A percentile compares a stretch with the other conserved stretches of the same genome.
phyloP scores from a whole-genome alignment of 1,139 yeast genomes.

The Wickerhamomyces sp. region DNA sequence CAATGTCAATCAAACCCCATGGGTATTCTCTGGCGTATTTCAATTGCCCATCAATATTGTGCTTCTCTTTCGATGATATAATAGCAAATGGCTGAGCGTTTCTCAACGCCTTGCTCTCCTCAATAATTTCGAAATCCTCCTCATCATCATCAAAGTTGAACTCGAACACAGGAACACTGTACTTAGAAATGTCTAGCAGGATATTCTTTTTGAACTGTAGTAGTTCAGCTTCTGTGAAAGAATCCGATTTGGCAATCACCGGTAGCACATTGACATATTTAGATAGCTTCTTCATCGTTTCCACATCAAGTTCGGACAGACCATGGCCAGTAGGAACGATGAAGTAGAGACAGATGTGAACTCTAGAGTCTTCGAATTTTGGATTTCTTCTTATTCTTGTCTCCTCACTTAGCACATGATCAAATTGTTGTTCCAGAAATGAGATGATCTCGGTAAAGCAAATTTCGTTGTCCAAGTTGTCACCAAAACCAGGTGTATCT shows the following conservation, averaged over 20 bases:
- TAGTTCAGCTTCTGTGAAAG: conserved; percentile 59
- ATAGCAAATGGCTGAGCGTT: conserved; percentile 68
- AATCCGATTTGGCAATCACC: conserved; percentile 63
- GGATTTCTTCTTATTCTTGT: conserved; percentile 77
- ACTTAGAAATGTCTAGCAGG: conserved; percentile 54
- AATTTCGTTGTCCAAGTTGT: conserved; percentile 56
- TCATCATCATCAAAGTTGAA: conserved; percentile 48
- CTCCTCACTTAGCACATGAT: conserved; percentile 71
- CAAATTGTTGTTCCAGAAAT: conserved; percentile 82
- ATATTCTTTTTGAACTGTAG: conserved; percentile 46
- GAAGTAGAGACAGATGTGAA: conserved; percentile 67
- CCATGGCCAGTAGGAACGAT: conserved; percentile 79
- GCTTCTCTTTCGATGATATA: conserved; percentile 55
- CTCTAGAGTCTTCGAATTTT: conserved; percentile 70
- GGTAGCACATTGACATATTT: conserved; percentile 72
- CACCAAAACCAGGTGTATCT: conserved; percentile 80
- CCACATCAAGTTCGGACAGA: conserved; percentile 64
- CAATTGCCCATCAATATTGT: conserved; percentile 40
- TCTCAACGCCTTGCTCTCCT: conserved; percentile 59
- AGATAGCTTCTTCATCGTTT: conserved; percentile 61
- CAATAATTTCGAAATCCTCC: conserved; percentile 62
- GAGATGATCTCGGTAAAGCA: conserved; percentile 68
- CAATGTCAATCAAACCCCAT: conserved; percentile 68
- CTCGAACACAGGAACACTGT: conserved; percentile 67
- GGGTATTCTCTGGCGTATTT: conserved; percentile 67